phyloP scores from a whole-genome alignment of 495 filamentous ascomycete genomes.

The Trichodelitschia bisporula region DNA sequence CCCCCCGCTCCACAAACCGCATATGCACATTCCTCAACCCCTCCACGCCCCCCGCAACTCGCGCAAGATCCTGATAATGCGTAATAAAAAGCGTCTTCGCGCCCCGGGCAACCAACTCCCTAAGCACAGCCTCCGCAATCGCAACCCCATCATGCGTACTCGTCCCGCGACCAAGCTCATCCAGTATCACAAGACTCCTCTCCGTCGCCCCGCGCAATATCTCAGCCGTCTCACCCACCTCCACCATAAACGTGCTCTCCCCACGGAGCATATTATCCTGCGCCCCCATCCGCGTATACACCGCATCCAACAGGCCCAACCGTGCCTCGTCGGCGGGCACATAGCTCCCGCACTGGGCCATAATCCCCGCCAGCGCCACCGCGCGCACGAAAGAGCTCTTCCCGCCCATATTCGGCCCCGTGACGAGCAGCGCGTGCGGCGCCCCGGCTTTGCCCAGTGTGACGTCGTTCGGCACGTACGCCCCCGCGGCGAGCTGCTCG shows the following conservation, averaged over 20 bases:
- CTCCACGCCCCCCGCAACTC: conserved; percentile 1
- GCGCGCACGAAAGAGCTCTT: conserved; percentile 89
- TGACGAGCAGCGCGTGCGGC: conserved; percentile 59
- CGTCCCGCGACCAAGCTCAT: conserved; percentile 84
- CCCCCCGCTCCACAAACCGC: conserved; percentile 37
- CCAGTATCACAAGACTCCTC: conserved; percentile 67
- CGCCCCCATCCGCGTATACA: conserved; percentile 92
- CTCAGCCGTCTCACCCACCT: conserved; percentile 71
- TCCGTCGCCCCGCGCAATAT: conserved; percentile 75
- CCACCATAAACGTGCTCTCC: conserved; percentile 95
- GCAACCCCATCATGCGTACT: conserved; percentile 89
- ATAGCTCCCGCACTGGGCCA: conserved; percentile 87
- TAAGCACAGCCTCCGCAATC: conserved; percentile 74
- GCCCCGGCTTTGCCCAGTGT: conserved; percentile 19
- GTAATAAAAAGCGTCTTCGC: conserved; percentile 75
- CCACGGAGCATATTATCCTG: conserved; percentile 90
- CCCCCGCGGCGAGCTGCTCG: conserved; percentile 63
- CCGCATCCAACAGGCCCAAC: conserved; percentile 69
- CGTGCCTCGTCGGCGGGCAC: conserved; percentile 54
- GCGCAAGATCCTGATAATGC: conserved; percentile 71
- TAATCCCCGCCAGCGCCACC: conserved; percentile 73
- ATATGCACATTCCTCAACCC: conserved; percentile 56
- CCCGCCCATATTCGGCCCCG: conserved; percentile 96
- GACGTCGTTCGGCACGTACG: conserved; percentile 84
- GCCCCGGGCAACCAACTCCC: conserved; percentile 50